Evolutionary conservation across 2,329 filamentous ascomycete species (phyloP).

Genomic region (Pyricularia pennisetigena): DNA sequence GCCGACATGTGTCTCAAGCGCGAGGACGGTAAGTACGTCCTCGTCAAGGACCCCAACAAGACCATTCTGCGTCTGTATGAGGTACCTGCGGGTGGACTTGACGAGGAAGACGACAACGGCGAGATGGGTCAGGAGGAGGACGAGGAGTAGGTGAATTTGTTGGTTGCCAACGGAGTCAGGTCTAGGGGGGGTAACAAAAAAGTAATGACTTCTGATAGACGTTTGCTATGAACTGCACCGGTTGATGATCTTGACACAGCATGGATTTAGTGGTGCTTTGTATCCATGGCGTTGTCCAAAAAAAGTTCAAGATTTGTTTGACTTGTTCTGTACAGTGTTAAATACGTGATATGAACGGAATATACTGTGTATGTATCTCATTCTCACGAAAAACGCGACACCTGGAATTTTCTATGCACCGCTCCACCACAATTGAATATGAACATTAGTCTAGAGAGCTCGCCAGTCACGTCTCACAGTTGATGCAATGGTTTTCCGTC

Average conservation of each 20-base stretch:
- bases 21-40: conserved; percentile 71
- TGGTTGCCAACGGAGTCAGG: neutral
- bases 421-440: neutral
- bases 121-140: conserved; percentile 36
- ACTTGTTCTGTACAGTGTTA: neutral
- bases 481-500: neutral
- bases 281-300: neutral
- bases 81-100: conserved; percentile 78
- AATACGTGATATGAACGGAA: neutral
- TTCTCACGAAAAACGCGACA: neutral
- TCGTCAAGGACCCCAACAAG: conserved; percentile 93
- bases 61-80: conserved; percentile 86
- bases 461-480: neutral
- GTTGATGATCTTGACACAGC: neutral
- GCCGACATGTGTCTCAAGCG: conserved; percentile 83
- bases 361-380: neutral
- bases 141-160: conserved; percentile 15
- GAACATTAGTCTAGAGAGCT: neutral
- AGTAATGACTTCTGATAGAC: conserved; percentile 1
- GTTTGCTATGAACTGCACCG: neutral
- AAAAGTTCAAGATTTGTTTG: neutral
- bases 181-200: neutral
- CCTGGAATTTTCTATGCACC: neutral
- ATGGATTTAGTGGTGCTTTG: neutral
- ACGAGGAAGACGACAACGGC: conserved; percentile 72